phyloP scores from a whole-genome alignment of 495 filamentous ascomycete genomes.

The Glarea lozoyensis region DNA sequence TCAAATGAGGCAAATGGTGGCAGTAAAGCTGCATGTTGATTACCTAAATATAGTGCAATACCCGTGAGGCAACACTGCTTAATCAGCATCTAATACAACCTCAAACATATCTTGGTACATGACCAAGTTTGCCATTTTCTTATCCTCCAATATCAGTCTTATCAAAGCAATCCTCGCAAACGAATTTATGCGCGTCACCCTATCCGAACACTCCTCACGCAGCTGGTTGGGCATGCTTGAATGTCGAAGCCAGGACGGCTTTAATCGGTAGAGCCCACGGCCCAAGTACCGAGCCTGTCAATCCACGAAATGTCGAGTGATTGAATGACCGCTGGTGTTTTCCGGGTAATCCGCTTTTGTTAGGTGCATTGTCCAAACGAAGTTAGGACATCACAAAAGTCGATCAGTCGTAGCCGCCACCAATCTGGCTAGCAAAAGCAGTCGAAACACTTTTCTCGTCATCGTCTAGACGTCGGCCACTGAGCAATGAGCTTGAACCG shows the following conservation, averaged over 20 bases:
- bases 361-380: neutral
- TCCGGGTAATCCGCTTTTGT: neutral
- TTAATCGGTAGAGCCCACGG: neutral
- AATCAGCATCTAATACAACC: neutral
- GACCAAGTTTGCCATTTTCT: neutral
- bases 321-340: neutral
- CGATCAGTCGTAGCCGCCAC: constrained; percentile 83
- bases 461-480: constrained; percentile 57
- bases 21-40: neutral
- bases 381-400: neutral
- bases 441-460: constrained; percentile 93
- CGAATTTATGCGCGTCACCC: neutral
- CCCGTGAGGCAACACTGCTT: neutral
- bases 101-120: neutral
- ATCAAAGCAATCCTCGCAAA: neutral
- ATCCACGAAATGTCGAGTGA: neutral
- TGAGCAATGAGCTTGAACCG: constrained; percentile 52
- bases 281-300: neutral
- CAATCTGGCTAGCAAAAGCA: constrained; percentile 91
- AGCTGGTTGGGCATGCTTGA: neutral
- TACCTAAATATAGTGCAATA: neutral
- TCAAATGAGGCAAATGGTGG: neutral
- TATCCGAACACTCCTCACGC: neutral
- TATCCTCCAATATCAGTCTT: neutral
- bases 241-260: neutral